Percentiles rank a stretch among this genome's conserved stretches.
Conservation (phyloP, 2,329 filamentous ascomycete species). For the Cladobotryum protrusum region DNA sequence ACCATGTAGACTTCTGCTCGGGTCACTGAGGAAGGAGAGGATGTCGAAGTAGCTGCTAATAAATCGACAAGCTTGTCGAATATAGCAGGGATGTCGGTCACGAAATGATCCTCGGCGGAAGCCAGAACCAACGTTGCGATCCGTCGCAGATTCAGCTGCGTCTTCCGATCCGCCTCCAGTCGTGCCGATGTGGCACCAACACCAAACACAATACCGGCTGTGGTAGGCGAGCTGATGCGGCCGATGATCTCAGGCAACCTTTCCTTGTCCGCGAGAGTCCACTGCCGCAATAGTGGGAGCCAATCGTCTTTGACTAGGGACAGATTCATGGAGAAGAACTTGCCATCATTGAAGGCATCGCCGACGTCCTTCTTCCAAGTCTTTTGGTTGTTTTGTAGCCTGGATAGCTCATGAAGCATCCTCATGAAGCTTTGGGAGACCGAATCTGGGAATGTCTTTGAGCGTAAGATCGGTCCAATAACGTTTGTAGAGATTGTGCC, state of each 20-base stretch:
- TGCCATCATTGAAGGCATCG: constrained; percentile 85
- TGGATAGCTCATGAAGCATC: constrained; percentile 70
- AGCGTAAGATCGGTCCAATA: constrained; percentile 73
- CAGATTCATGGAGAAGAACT: constrained; percentile 70
- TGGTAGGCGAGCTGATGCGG: constrained; percentile 76
- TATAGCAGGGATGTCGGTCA: constrained; percentile 65
- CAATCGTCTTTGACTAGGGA: constrained; percentile 65
- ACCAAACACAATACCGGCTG: constrained; percentile 96
- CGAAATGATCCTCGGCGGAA: constrained; percentile 70
- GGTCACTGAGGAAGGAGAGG: constrained; percentile 85
- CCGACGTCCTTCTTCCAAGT: constrained; percentile 87
- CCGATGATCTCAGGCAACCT: constrained; percentile 73
- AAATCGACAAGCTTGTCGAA: constrained; percentile 84
- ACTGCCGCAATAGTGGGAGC: constrained; percentile 79
- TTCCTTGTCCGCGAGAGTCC: constrained; percentile 81
- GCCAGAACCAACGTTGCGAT: constrained; percentile 75
- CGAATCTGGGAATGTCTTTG: constrained; percentile 81
- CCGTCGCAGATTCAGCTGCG: constrained; percentile 81
- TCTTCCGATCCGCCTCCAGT: constrained; percentile 89
- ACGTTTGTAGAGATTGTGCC: constrained; percentile 77
- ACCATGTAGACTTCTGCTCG: constrained; percentile 87
- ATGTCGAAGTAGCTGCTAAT: constrained; percentile 73
- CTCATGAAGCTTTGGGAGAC: constrained; percentile 64
- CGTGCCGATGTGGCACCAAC: constrained; percentile 90
- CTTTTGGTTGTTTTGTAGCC: constrained; percentile 75